Evolutionary conservation across 2,329 filamentous ascomycete species (phyloP), one percentile per base, ranked within the genome.

Genomic region (Mollisiaceae sp.): DNA sequence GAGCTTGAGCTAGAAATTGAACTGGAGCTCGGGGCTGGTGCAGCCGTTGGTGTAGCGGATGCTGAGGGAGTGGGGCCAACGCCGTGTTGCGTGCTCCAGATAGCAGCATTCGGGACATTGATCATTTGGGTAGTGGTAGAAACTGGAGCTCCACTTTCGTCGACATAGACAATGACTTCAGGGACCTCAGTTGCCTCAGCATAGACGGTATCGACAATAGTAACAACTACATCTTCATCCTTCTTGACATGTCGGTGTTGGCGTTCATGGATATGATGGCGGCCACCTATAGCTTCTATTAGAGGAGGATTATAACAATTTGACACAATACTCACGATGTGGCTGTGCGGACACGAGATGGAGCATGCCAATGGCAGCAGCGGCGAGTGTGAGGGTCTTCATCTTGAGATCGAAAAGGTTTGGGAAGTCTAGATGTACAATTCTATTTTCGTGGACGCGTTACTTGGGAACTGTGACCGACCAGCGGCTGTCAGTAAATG

Each of bases 161-260:
- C 82, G 55, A 90, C 85, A 76, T 85, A 90, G 71, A 90, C 82
- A 71, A 90, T 81, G 24, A 83, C 81, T 65, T 83, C 78, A 6
- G 81, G 79, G 11, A 79, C 70, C 15, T 69, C 60, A 14, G 68
- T 62, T n/a, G 66, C 65, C 27, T 82, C 78, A 45, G 80, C 77
- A 76, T 69, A 77, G 71, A 66, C 71, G 32, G 73, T 79, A 74
- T 65, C 71, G 74, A 73, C 77, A 71, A 74, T 77, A 73, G 68
- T 78, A 72, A 71, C 76, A 38, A 71, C 62, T 15, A 69, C 70
- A 65, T 67, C 64, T n/a, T 54, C 56, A 36, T 72, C 70, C 62
- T 70, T 74, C 69, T 75, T 73, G 32, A 50, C 66, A 47, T 71
- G 69, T 54, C 70, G 55, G 47, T 72, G 70, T 52, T 67, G 67